phyloP scores from a whole-genome alignment of 2,329 filamentous ascomycete species.

The Colletotrichum tamarilloi region DNA sequence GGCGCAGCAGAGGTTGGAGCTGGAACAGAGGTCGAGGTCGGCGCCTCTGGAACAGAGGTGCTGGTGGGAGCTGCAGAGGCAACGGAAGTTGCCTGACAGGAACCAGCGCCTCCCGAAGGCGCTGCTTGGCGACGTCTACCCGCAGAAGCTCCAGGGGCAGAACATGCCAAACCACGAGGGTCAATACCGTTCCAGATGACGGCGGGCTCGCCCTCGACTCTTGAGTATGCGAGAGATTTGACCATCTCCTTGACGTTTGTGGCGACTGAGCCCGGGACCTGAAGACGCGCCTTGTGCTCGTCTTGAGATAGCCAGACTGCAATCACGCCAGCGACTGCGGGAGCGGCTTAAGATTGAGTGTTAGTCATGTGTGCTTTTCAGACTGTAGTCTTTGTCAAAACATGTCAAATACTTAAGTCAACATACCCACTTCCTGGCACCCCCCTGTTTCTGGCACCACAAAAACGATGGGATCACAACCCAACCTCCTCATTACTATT shows the following conservation, averaged over 20 bases:
- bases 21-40: not conserved
- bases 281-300: not conserved
- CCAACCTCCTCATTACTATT: too few relatives aligned
- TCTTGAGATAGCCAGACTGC: conserved; percentile 26
- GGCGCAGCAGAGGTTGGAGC: not conserved
- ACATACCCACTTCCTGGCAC: too few relatives aligned
- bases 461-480: too few relatives aligned
- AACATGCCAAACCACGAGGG: not conserved
- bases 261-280: conserved; percentile 11
- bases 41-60: not conserved
- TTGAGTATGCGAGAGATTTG: conserved; percentile 4
- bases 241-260: conserved; percentile 20
- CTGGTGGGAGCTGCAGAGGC: conserved; percentile 2
- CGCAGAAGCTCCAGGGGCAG: not conserved
- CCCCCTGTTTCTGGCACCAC: too few relatives aligned
- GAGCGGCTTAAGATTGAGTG: not conserved
- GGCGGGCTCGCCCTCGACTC: not conserved
- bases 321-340: conserved; percentile 15
- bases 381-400: too few relatives aligned
- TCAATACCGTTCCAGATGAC: conserved; percentile 28
- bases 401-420: not conserved
- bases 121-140: not conserved
- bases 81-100: conserved; percentile 8
- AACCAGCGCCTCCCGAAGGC: not conserved
- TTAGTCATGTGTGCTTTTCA: too few relatives aligned